These are phyloP conservation scores for Schizochytrium sp. DNA, from an alignment of 108 stramenopile genomes.

Conservation along the genomic window DNA sequence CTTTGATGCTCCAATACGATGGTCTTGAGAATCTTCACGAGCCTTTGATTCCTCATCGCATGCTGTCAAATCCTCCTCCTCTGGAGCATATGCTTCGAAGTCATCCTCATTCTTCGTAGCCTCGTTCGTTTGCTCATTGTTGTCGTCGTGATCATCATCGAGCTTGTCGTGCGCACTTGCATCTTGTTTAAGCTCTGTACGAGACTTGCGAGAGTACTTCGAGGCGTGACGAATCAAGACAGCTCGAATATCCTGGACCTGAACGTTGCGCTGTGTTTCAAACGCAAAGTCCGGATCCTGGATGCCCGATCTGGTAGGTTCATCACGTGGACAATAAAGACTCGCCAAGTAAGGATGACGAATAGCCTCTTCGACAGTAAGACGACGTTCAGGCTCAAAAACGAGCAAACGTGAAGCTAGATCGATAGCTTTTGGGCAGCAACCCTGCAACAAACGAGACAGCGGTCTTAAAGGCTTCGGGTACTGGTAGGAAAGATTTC, in stretches of 20 bases:
- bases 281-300: constrained; percentile 55
- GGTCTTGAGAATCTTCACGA: background rate
- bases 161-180: background rate
- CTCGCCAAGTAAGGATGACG: constrained; percentile 48
- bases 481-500: constrained; percentile 50
- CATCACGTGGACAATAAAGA: constrained; percentile 34
- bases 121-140: background rate
- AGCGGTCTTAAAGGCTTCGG: constrained; percentile 49
- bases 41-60: constrained; percentile 6
- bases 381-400: constrained; percentile 40
- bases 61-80: background rate
- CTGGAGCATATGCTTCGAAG: background rate
- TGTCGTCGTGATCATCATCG: background rate
- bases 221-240: background rate
- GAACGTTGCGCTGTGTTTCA: constrained; percentile 7
- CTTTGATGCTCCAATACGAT: background rate
- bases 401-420: constrained; percentile 41
- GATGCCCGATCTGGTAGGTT: constrained; percentile 38
- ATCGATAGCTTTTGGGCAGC: constrained; percentile 36
- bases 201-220: background rate
- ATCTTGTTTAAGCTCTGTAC: constrained; percentile 7
- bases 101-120: background rate
- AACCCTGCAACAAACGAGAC: constrained; percentile 17
- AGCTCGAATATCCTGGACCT: constrained; percentile 1
- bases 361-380: constrained; percentile 52